phyloP scores from a whole-genome alignment of 331 rosid species.

The Quercus phellos region DNA sequence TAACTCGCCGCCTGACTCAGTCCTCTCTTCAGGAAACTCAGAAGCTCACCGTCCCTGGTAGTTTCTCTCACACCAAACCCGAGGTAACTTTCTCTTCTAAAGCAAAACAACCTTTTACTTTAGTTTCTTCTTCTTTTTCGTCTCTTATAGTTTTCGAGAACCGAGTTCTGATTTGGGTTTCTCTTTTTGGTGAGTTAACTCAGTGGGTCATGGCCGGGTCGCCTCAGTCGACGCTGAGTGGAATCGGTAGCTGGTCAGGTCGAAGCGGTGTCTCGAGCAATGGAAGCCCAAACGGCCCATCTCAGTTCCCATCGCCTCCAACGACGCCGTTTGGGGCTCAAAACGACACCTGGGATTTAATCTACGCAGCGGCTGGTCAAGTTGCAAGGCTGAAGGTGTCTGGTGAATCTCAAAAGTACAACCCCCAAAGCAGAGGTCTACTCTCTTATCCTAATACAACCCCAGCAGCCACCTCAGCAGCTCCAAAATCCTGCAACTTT shows the following conservation, averaged over 20 bases:
- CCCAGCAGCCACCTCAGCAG: neutral
- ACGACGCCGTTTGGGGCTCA: conserved; percentile 47
- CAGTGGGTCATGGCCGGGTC: conserved; percentile 47
- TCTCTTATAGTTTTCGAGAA: neutral
- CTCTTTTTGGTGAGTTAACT: neutral
- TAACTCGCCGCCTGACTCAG: conserved; percentile 61
- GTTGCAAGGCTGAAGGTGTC: conserved; percentile 66
- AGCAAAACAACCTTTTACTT: too few species aligned
- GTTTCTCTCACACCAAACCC: conserved; percentile 20
- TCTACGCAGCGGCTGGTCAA: conserved; percentile 68
- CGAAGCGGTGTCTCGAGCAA: conserved; percentile 42
- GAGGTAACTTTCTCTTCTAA: conserved; percentile 35
- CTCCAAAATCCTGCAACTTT: neutral
- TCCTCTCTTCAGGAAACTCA: conserved; percentile 40
- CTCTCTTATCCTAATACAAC: conserved; percentile 10
- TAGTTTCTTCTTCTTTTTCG: too few species aligned
- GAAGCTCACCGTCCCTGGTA: conserved; percentile 32
- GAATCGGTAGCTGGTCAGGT: conserved; percentile 67
- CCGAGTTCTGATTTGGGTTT: neutral
- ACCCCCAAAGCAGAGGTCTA: conserved; percentile 15
- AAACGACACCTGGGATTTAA: conserved; percentile 60
- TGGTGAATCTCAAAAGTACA: conserved; percentile 9
- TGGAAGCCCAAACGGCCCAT: conserved; percentile 59
- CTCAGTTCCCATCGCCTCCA: conserved; percentile 68
- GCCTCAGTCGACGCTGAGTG: conserved; percentile 70